Conservation (phyloP, 1,284 basidiomycete genomes). For the Kwoniella shivajii region DNA sequence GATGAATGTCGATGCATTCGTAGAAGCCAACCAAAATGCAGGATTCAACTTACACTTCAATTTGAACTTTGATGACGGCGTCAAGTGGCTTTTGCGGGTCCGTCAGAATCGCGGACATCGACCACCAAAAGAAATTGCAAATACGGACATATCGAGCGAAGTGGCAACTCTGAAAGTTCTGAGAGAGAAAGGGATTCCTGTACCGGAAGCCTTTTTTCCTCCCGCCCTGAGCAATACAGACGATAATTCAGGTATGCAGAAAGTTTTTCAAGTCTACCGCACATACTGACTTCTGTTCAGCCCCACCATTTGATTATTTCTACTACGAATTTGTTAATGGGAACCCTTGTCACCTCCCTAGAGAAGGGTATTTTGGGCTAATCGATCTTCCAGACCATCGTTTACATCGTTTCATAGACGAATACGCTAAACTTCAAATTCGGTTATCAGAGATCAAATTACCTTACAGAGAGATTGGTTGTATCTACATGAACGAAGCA, state of each 20-base stretch:
- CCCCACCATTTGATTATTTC: background rate
- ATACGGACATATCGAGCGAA: slow-evolving; percentile 4
- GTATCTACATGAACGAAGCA: background rate
- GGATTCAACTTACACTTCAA: no score
- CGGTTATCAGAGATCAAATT: background rate
- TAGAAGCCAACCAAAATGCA: no score
- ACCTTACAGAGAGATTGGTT: background rate
- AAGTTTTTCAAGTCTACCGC: no score
- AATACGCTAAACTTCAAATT: background rate
- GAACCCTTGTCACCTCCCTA: background rate
- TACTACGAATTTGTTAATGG: slow-evolving; percentile 2
- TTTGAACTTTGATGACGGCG: slow-evolving; percentile 24
- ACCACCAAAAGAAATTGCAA: background rate
- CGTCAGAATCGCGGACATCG: background rate
- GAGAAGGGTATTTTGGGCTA: background rate
- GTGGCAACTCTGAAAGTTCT: slow-evolving; percentile 11
- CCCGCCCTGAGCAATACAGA: background rate
- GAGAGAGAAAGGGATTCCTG: background rate
- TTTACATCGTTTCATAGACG: background rate
- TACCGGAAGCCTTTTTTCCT: slow-evolving; percentile 7
- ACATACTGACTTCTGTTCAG: background rate
- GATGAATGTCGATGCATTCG: no score
- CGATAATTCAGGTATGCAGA: background rate
- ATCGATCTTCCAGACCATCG: background rate
- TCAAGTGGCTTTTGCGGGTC: slow-evolving; percentile 19